These are phyloP conservation scores for Phytophthora macrochlamydospora DNA, from an alignment of 352 stramenopile genomes.

Conservation along the genomic window DNA sequence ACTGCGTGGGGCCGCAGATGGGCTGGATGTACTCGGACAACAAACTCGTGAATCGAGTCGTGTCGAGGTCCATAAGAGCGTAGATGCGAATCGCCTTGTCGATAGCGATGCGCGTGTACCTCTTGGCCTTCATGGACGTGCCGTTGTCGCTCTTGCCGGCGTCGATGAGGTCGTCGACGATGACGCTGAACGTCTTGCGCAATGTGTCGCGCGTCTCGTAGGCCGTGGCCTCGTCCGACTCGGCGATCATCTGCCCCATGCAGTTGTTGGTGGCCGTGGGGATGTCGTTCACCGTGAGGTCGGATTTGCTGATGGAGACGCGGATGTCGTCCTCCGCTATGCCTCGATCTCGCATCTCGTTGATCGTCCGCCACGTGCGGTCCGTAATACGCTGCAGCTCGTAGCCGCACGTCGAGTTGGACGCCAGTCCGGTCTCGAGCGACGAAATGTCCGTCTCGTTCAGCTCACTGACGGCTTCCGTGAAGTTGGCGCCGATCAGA, in stretches of 20 bases:
- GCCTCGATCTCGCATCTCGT: constrained; percentile 27
- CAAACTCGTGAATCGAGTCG: constrained; percentile 2
- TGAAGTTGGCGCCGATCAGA: constrained; percentile 30
- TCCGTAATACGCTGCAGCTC: constrained; percentile 41
- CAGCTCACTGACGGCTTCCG: constrained; percentile 33
- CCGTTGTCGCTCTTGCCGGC: neutral
- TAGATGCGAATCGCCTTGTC: neutral
- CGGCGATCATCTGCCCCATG: constrained; percentile 2
- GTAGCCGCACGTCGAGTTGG: constrained; percentile 39
- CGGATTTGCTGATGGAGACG: constrained; percentile 30
- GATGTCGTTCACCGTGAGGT: constrained; percentile 39
- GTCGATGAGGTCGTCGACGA: neutral
- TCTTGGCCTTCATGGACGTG: neutral
- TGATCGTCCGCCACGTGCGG: constrained; percentile 34
- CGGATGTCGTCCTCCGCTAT: constrained; percentile 23
- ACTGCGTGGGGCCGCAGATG: neutral
- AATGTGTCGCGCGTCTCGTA: constrained; percentile 1
- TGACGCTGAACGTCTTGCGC: constrained; percentile 2
- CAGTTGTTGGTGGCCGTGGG: constrained; percentile 9
- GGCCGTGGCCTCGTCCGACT: constrained; percentile 1
- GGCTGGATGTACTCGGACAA: constrained; percentile 8
- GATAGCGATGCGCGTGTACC: neutral
- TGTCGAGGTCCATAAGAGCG: constrained; percentile 1
- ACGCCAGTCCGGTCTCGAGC: constrained; percentile 36
- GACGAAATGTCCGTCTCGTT: constrained; percentile 44